Evolutionary conservation across 345 rosid species (phyloP), one percentile per base, ranked within the genome.

Genomic region (Trapa incisa): DNA sequence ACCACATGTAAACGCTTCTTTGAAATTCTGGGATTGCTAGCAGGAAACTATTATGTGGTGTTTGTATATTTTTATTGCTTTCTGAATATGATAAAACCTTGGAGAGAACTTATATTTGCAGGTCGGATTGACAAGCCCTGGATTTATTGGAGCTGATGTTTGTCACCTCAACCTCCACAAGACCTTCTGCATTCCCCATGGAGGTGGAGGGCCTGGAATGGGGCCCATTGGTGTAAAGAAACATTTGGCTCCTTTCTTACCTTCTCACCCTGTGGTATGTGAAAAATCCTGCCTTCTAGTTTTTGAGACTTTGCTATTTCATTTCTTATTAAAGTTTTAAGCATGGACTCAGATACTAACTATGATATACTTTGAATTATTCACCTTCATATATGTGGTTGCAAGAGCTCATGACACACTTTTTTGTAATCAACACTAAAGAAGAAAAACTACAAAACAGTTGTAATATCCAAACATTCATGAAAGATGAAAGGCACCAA

Each of bases 181-280:
- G 69, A 95, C 97, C 64, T 91, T 91, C 79, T 95, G 99, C 84
- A 95, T 95, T 76, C 97, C 97, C 2, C 97, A 95, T 64, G 97
- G 96, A 65, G 97, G 99, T 74, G 99, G 99, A 60, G 97, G 99
- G 74, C 97, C 97, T 66, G 99, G 99, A 68, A 95, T 95, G 99
- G 99, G 99, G 54, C 99, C 99, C 68, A 89, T 95, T 69, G 97
- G 99, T 65, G 99, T 95, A 75, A 91, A 91, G 89, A 82, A 89
- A 70, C 99, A 95, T 70, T 80, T 95, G 80, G 97, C 99, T 70
- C 93, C 97, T 39, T 95, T 86, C 74, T 76, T 95, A 70, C 97
- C 99, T 79, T 91, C 96, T 4, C 99, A 95, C 75, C 99, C 97
- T 57, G 97, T 95, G 88, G 99, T 95, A 85, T 35, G 77, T 74